These are phyloP conservation scores for Coniochaeta hoffmannii DNA, from an alignment of 2,329 filamentous ascomycete species.

Conservation along the genomic window DNA sequence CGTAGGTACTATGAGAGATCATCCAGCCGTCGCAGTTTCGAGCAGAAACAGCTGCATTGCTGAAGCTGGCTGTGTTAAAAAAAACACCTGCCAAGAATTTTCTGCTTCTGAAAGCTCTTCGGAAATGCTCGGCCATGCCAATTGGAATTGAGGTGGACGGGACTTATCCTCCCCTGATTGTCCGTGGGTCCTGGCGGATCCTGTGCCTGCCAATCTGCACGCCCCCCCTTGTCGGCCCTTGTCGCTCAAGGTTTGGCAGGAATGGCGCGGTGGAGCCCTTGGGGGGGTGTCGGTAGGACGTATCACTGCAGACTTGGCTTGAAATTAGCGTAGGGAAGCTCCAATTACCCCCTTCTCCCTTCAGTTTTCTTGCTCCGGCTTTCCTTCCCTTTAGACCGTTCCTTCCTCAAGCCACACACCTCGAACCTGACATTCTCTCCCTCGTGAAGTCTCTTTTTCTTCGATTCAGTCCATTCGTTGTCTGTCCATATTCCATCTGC, in stretches of 20 bases:
- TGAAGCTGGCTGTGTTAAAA: background rate
- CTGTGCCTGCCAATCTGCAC: constrained; percentile 1
- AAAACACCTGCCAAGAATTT: background rate
- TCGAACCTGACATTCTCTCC: constrained; percentile 13
- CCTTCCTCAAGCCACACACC: constrained; percentile 16
- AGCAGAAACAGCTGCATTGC: background rate
- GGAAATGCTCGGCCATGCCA: background rate
- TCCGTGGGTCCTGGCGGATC: constrained; percentile 1
- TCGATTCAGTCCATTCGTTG: constrained; percentile 18
- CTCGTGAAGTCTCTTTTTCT: constrained; percentile 6
- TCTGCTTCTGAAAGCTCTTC: background rate
- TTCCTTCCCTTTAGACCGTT: constrained; percentile 15
- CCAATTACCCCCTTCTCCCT: constrained; percentile 16
- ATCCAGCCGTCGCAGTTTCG: background rate
- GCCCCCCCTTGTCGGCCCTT: background rate
- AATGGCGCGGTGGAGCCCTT: background rate
- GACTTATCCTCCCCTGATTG: background rate
- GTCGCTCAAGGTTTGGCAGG: background rate
- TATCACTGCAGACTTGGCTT: constrained; percentile 3
- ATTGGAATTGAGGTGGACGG: background rate
- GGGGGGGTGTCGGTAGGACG: background rate
- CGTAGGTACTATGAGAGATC: background rate
- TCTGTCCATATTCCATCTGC: constrained; percentile 10
- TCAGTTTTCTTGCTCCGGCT: constrained; percentile 8
- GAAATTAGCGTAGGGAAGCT: constrained; percentile 4